phyloP scores from a whole-genome alignment of 1,284 basidiomycete genomes.

The Sporisorium exsertum region DNA sequence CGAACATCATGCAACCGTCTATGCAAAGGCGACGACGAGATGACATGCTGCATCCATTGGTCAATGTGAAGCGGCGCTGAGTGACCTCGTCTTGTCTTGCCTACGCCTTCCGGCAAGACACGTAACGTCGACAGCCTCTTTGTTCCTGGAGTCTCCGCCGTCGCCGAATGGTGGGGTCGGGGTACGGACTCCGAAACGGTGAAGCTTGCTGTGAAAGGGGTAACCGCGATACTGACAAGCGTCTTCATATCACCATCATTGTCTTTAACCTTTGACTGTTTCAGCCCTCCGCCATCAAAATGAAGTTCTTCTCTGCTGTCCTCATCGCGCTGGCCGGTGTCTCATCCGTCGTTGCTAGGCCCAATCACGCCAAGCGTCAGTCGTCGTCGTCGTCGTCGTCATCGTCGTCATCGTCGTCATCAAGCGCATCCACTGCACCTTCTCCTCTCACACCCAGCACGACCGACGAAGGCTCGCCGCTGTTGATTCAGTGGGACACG shows the following conservation, averaged over 20 bases:
- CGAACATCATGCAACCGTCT: neutral
- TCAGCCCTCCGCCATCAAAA: constrained; percentile 11
- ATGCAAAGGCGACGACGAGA: neutral
- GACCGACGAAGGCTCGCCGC: constrained; percentile 32
- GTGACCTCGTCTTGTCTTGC: neutral
- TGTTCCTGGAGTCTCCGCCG: neutral
- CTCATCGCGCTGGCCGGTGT: constrained; percentile 40
- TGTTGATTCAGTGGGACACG: constrained; percentile 48
- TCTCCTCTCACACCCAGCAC: constrained; percentile 43
- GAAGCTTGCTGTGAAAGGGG: neutral
- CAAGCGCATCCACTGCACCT: constrained; percentile 2
- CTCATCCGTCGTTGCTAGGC: constrained; percentile 23
- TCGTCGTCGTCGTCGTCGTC: constrained; percentile 10
- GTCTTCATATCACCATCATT: neutral
- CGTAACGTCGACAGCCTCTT: neutral
- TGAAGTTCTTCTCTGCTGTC: constrained; percentile 44
- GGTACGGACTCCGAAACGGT: neutral
- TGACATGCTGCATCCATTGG: constrained; percentile 6
- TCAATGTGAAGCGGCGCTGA: neutral
- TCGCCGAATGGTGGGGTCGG: neutral
- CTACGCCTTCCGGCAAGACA: neutral
- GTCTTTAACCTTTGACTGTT: neutral
- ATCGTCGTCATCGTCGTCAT: constrained; percentile 12
- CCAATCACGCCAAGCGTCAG: constrained; percentile 29
- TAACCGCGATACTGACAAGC: neutral